Base-by-base conservation (phyloP, 345 rosid genomes). In the Sonneratia caseolaris region DNA sequence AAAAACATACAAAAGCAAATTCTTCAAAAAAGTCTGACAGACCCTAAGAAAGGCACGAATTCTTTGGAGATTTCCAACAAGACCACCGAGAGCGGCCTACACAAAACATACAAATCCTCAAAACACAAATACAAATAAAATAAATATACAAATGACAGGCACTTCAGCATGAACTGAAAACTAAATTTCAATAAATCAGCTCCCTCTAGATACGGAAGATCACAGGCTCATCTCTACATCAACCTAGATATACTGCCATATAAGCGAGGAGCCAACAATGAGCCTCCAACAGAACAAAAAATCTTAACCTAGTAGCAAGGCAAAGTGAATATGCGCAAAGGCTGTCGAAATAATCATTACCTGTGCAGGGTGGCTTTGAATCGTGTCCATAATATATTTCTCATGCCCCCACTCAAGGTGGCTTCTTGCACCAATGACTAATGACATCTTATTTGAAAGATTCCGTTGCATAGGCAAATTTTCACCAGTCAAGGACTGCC, bases 41-140 rank as follows among this genome's bases (percentile, higher is more conserved):
- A 95, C 99, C 97, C 99, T 87, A 80, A 95, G 97, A 81, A 95
- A 95, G 51, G 98, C 99, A 37, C 82, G 99, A 71, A 92, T 81
- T 82, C 84, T 86, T 76, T 92, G 99, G 83, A 95, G 80, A 84
- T 92, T 92, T 76, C 99, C 99, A 82, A 92, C 97, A 77, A 88
- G 86, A 71, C 99, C 98, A 71, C 98, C 99, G 78, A 95, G 98
- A 70, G 98, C 87, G 80, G 98, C 99, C 99, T 95, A 12, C 51
- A 68, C 11, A 16, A 73, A 36, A 66, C 19, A 67, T 36, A 7
- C 27, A 27, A 37, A 53, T 45, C 10, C 47, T 35, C 51, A 38
- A 9, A 27, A 9, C 32, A 68, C 1, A 40, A 68, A 48, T 18
- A 42, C 37, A 22, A 22, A 10, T 22, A 3, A 10, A 61, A 61